phyloP scores from a whole-genome alignment of 2,329 filamentous ascomycete genomes.

The Zopfia rhizophila region DNA sequence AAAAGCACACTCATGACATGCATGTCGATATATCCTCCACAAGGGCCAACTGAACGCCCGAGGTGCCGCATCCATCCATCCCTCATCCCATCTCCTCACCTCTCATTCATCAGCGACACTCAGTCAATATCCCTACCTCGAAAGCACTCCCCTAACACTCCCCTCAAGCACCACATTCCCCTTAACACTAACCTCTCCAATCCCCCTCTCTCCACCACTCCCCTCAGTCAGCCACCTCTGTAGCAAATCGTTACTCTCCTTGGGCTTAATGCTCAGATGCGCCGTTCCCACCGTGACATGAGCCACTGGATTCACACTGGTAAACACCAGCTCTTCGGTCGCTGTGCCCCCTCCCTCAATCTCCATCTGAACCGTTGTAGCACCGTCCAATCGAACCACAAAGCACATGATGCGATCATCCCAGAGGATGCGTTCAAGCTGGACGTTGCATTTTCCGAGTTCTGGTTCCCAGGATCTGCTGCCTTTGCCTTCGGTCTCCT shows the following conservation, averaged over 20 bases:
- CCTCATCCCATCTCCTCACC: too few species aligned
- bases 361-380: conserved; percentile 31
- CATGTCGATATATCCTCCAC: too few species aligned
- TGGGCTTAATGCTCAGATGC: conserved; percentile 80
- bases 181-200: conserved; percentile 64
- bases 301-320: conserved; percentile 79
- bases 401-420: conserved; percentile 91
- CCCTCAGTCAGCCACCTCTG: conserved; percentile 76
- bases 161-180: conserved; percentile 67
- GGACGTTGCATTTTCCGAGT: conserved; percentile 72
- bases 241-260: conserved; percentile 90
- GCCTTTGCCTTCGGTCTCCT: conserved; percentile 45
- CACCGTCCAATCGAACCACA: conserved; percentile 70
- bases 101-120: too few species aligned
- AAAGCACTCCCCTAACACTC: conserved; percentile 58
- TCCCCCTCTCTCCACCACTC: conserved; percentile 61
- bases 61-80: too few species aligned
- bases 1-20: too few species aligned
- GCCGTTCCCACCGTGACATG: conserved; percentile 93
- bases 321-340: conserved; percentile 61
- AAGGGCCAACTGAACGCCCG: too few species aligned
- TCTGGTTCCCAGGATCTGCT: conserved; percentile 58
- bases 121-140: conserved; percentile 4
- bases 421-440: conserved; percentile 77
- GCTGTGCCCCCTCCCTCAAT: conserved; percentile 29